These are phyloP conservation scores for Pseudonitzschia multistriata DNA, from an alignment of 108 stramenopile species.

Conservation along the genomic window DNA sequence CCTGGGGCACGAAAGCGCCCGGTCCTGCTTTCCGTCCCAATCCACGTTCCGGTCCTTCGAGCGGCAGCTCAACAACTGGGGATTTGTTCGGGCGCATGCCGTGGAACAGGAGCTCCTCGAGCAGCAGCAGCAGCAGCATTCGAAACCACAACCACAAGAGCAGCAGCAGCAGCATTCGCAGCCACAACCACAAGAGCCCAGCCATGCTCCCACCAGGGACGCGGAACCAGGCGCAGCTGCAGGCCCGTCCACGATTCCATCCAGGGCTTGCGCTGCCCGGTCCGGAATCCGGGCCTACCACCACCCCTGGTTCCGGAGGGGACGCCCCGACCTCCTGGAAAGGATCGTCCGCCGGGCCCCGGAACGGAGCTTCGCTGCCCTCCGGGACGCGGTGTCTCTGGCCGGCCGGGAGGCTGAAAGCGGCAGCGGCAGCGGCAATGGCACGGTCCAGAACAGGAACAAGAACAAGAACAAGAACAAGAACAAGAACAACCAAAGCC, in stretches of 20 bases:
- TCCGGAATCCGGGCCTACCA: neutral
- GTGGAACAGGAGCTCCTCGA: neutral
- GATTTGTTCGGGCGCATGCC: constrained; percentile 7
- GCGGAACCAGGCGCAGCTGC: too few species aligned
- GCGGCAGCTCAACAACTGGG: constrained; percentile 28
- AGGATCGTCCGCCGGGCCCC: constrained; percentile 4
- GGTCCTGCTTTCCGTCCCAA: constrained; percentile 20
- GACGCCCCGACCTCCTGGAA: neutral
- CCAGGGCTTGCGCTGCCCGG: neutral
- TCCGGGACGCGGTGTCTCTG: neutral
- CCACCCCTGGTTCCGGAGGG: neutral
- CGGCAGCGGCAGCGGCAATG: neutral
- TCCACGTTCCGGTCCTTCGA: constrained; percentile 25
- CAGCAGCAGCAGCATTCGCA: neutral
- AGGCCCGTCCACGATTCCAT: too few species aligned
- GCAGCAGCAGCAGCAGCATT: neutral
- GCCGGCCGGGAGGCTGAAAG: neutral
- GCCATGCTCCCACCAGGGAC: neutral
- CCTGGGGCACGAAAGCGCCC: neutral
- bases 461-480: neutral
- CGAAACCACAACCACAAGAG: neutral
- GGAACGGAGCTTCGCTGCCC: neutral
- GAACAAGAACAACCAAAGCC: neutral
- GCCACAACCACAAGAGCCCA: neutral
- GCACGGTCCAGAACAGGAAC: neutral